These are phyloP conservation scores for Fusarium sp. DNA, from an alignment of 2,329 filamentous ascomycete genomes.

Conservation along the genomic window DNA sequence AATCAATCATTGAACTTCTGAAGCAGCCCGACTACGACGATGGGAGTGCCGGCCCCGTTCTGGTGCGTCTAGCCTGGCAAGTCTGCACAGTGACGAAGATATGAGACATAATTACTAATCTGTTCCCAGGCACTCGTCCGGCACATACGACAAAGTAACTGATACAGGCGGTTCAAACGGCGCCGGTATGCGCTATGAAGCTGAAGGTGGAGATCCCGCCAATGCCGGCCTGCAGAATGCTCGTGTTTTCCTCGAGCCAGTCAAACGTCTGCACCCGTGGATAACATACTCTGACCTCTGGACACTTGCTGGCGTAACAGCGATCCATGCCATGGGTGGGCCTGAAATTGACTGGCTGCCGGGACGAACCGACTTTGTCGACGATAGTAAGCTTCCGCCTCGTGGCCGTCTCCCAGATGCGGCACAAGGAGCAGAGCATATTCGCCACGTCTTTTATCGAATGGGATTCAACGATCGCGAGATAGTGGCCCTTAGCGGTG, in stretches of 20 bases:
- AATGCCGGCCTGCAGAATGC: constrained; percentile 21
- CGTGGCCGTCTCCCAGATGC: constrained; percentile 18
- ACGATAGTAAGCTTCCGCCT: constrained; percentile 20
- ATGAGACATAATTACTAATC: neutral
- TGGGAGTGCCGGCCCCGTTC: constrained; percentile 16
- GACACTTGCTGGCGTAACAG: constrained; percentile 9
- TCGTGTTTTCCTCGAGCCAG: constrained; percentile 13
- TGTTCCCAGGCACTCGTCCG: constrained; percentile 8
- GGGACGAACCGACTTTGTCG: constrained; percentile 12
- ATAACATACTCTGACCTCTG: constrained; percentile 22
- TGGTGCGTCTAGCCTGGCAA: constrained; percentile 19
- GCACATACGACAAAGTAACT: constrained; percentile 14
- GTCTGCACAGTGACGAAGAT: neutral
- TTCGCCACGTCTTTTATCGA: constrained; percentile 12
- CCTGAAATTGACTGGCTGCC: constrained; percentile 6
- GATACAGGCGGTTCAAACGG: constrained; percentile 17
- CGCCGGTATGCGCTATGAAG: constrained; percentile 20
- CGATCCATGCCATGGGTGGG: constrained; percentile 4
- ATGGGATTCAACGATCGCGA: constrained; percentile 18
- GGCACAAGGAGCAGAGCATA: constrained; percentile 15
- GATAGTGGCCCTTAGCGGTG: constrained; percentile 15
- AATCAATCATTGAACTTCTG: constrained; percentile 2
- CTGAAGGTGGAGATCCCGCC: constrained; percentile 19
- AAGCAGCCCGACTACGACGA: constrained; percentile 14
- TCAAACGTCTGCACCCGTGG: constrained; percentile 15